Evolutionary conservation across 495 filamentous ascomycete genomes (phyloP).

Genomic region (Zalerion maritima): DNA sequence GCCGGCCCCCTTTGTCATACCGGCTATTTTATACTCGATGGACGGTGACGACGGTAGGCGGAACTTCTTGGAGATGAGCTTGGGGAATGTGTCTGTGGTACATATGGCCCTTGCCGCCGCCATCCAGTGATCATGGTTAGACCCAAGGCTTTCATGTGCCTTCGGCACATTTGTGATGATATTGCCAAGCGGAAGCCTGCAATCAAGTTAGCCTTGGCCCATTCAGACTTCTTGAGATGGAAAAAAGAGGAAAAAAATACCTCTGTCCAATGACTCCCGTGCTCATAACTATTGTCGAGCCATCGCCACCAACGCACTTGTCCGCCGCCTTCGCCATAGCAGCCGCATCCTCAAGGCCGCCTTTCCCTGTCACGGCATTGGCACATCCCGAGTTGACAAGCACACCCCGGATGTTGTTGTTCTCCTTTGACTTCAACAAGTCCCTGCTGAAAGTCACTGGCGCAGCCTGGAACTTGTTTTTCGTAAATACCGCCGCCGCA

Average conservation of each 20-base stretch:
- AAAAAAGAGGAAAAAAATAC: slow-evolving; percentile 21
- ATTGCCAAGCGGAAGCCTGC: slow-evolving; percentile 74
- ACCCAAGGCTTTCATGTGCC: slow-evolving; percentile 52
- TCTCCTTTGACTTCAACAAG: slow-evolving; percentile 48
- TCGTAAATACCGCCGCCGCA: slow-evolving; percentile 92
- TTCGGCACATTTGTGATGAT: slow-evolving; percentile 71
- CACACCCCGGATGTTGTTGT: slow-evolving; percentile 61
- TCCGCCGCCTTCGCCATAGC: slow-evolving; percentile 72
- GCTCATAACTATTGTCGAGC: slow-evolving; percentile 82
- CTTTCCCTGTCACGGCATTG: slow-evolving; percentile 92
- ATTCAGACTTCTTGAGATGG: slow-evolving; percentile 1
- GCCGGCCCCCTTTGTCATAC: slow-evolving; percentile 95
- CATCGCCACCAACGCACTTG: slow-evolving; percentile 45
- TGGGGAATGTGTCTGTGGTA: slow-evolving; percentile 98
- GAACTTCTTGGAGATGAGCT: slow-evolving; percentile 77
- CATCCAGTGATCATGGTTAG: slow-evolving; percentile 75
- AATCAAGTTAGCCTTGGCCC: slow-evolving; percentile 3
- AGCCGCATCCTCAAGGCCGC: slow-evolving; percentile 75
- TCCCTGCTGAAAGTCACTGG: slow-evolving; percentile 73
- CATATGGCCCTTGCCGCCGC: slow-evolving; percentile 82
- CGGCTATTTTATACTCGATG: slow-evolving; percentile 68
- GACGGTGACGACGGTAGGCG: slow-evolving; percentile 66
- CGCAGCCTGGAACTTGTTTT: slow-evolving; percentile 95
- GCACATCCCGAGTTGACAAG: slow-evolving; percentile 94
- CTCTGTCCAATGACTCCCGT: slow-evolving; percentile 96